A percentile compares a stretch with the other conserved stretches of the same genome.
Conservation (phyloP, 2,329 filamentous ascomycete species). For the Lecanicillium sp. region DNA sequence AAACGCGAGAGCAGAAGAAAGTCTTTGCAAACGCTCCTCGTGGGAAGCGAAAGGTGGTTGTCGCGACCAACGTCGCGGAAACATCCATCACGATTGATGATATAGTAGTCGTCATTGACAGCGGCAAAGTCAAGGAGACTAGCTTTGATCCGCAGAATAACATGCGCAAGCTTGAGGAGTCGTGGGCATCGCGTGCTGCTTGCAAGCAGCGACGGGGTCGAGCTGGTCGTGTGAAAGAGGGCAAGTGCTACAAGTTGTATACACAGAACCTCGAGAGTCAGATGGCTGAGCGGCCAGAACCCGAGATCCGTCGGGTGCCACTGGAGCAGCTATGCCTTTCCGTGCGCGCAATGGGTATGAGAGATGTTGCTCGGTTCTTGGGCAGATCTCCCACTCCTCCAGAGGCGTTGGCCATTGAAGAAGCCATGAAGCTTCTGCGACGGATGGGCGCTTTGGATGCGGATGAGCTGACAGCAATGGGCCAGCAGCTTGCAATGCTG, state of each 20-base stretch:
- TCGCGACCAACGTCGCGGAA: conserved; percentile 94
- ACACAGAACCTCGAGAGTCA: conserved; percentile 77
- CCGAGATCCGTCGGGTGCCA: conserved; percentile 87
- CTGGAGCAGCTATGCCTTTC: conserved; percentile 91
- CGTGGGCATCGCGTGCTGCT: conserved; percentile 88
- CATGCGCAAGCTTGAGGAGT: conserved; percentile 89
- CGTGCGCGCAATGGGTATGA: conserved; percentile 89
- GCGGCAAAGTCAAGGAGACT: conserved; percentile 91
- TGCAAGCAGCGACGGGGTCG: conserved; percentile 91
- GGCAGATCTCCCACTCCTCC: conserved; percentile 84
- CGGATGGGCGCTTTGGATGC: conserved; percentile 87
- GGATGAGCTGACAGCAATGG: conserved; percentile 80
- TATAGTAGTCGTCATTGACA: conserved; percentile 92
- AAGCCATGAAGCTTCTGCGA: conserved; percentile 68
- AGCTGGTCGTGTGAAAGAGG: conserved; percentile 85
- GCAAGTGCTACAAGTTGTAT: conserved; percentile 92
- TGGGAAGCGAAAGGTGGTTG: conserved; percentile 85
- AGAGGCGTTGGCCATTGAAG: conserved; percentile 75
- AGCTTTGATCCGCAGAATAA: conserved; percentile 88
- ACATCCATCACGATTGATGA: conserved; percentile 99
- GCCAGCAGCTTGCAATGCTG: conserved; percentile 88
- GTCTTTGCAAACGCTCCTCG: conserved; percentile 72
- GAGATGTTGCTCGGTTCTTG: conserved; percentile 74
- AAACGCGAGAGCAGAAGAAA: conserved; percentile 77
- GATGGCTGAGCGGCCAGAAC: conserved; percentile 84